Evolutionary conservation across 305 asterid genomes (phyloP).

Genomic region (Coffea humblotiana): DNA sequence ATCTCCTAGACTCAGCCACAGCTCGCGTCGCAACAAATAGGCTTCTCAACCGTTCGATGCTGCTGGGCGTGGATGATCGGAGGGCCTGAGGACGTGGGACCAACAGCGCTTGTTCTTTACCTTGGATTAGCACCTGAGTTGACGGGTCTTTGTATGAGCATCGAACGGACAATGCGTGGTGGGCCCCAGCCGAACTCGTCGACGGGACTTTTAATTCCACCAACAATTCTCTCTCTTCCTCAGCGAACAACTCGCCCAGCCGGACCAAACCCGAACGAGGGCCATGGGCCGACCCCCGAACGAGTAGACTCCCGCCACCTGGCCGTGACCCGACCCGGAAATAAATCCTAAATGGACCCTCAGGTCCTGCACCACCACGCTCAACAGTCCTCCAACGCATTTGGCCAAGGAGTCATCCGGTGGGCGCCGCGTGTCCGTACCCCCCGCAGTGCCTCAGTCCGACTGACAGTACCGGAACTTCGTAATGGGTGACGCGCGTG

Average conservation of each 20-base stretch:
- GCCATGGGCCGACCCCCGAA: constrained; percentile 46
- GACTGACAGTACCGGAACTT: constrained; percentile 63
- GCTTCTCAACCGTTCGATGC: constrained; percentile 61
- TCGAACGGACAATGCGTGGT: constrained; percentile 74
- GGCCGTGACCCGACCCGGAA: constrained; percentile 59
- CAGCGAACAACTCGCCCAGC: constrained; percentile 74
- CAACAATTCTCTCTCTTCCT: constrained; percentile 76
- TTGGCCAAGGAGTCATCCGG: constrained; percentile 40
- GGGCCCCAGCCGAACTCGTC: constrained; percentile 50
- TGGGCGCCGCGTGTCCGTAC: constrained; percentile 39
- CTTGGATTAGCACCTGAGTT: constrained; percentile 59
- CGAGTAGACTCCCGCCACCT: constrained; percentile 67
- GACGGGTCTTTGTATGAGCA: constrained; percentile 87
- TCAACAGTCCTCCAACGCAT: constrained; percentile 45
- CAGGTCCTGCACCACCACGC: constrained; percentile 57
- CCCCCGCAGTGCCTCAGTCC: constrained; percentile 39
- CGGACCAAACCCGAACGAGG: constrained; percentile 53
- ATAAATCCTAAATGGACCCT: constrained; percentile 51
- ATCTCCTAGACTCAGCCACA: constrained; percentile 70
- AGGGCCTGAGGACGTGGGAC: constrained; percentile 81
- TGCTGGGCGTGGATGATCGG: constrained; percentile 54
- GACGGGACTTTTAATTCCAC: constrained; percentile 80
- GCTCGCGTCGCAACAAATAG: constrained; percentile 83
- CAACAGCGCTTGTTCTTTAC: constrained; percentile 54
- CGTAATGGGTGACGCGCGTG: constrained; percentile 53